Evolutionary conservation across 768 basidiomycete species (phyloP).

Genomic region (Tulasnella sp.): DNA sequence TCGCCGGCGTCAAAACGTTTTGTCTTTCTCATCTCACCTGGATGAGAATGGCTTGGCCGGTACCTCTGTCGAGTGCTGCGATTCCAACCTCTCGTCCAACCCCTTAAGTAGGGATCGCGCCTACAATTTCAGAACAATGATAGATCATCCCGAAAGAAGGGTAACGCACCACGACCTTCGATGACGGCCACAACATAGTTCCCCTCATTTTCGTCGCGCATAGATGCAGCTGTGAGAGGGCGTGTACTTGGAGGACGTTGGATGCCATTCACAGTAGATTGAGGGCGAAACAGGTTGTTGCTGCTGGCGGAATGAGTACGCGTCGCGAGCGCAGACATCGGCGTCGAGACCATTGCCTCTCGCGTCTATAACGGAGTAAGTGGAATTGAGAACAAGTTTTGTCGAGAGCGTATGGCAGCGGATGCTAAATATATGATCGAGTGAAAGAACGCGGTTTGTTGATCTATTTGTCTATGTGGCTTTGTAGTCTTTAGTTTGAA

Average conservation of each 20-base stretch:
- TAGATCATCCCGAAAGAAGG: neutral
- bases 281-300: neutral
- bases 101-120: constrained; percentile 24
- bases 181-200: constrained; percentile 58
- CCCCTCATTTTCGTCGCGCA: constrained; percentile 36
- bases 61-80: constrained; percentile 72
- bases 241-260: constrained; percentile 45
- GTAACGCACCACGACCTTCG: constrained; percentile 34
- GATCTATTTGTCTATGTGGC: too few relatives aligned
- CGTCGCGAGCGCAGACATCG: too few relatives aligned
- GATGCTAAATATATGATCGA: too few relatives aligned
- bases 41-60: constrained; percentile 60
- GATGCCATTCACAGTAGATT: neutral
- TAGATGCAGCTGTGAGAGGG: constrained; percentile 54
- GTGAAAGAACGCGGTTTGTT: too few relatives aligned
- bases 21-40: constrained; percentile 43
- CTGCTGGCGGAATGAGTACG: too few relatives aligned
- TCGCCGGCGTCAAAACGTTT: neutral
- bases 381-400: too few relatives aligned
- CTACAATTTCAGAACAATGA: neutral
- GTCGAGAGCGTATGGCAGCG: too few relatives aligned
- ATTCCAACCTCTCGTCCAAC: constrained; percentile 78
- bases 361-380: too few relatives aligned
- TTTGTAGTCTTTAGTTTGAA: too few relatives aligned
- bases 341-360: too few relatives aligned